Conservation (phyloP, 2,329 filamentous ascomycete species). For the Monosporascus cannonballus region DNA sequence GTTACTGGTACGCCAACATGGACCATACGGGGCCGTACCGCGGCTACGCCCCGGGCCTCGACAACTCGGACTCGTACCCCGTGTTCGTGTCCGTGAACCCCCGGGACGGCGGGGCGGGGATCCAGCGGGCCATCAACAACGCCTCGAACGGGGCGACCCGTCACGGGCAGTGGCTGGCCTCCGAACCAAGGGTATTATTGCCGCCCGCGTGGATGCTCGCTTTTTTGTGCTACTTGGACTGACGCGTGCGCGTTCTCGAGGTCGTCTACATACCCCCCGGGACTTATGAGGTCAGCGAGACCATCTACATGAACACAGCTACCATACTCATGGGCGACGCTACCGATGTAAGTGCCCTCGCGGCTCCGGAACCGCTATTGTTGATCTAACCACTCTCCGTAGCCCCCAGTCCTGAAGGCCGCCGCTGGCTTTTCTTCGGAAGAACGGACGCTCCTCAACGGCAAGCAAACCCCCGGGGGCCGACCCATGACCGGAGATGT, state of each 20-base stretch:
- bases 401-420: conserved; percentile 37
- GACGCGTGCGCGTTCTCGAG: conserved; percentile 13
- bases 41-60: conserved; percentile 35
- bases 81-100: conserved; percentile 32
- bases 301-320: conserved; percentile 36
- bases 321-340: conserved; percentile 42
- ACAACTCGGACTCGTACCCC: conserved; percentile 29
- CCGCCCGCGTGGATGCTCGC: background rate
- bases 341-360: conserved; percentile 25
- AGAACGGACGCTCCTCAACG: conserved; percentile 27
- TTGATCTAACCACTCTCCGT: background rate
- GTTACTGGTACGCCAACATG: conserved; percentile 38
- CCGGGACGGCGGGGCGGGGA: conserved; percentile 28
- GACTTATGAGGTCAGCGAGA: conserved; percentile 32
- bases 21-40: conserved; percentile 31
- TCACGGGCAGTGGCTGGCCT: conserved; percentile 33
- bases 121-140: conserved; percentile 33
- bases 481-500: background rate
- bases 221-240: background rate
- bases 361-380: background rate
- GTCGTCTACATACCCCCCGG: conserved; percentile 39
- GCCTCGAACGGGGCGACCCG: conserved; percentile 27
- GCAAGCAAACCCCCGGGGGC: conserved; percentile 8
- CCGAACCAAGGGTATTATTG: conserved; percentile 30
- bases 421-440: conserved; percentile 27